A percentile compares a stretch with the other conserved stretches of the same genome.
Conservation (phyloP, 331 rosid species). For the Telfairia occidentalis region DNA sequence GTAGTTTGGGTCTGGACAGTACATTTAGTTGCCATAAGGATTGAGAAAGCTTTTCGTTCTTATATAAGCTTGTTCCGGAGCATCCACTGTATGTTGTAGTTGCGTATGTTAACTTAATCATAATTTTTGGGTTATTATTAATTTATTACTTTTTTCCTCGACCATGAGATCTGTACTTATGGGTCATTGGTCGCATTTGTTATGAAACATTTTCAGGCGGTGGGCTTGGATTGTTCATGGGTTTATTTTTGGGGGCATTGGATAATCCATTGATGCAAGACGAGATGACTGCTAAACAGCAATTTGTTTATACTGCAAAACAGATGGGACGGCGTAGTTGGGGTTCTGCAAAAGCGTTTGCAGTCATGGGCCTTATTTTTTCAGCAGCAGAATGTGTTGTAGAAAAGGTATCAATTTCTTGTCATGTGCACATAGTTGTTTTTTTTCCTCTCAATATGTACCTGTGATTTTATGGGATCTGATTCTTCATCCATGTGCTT, state of each 20-base stretch:
- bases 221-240: constrained; percentile 82
- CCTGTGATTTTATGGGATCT: constrained; percentile 6
- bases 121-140: neutral
- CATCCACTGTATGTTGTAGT: neutral
- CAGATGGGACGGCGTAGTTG: constrained; percentile 89
- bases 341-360: constrained; percentile 91
- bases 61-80: neutral
- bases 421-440: constrained; percentile 7
- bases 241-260: constrained; percentile 70
- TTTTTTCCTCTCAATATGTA: neutral
- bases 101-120: neutral
- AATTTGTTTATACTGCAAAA: constrained; percentile 62
- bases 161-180: neutral
- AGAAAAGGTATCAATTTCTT: constrained; percentile 46
- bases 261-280: constrained; percentile 71
- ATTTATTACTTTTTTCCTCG: neutral
- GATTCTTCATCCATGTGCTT: constrained; percentile 4
- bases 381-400: constrained; percentile 92
- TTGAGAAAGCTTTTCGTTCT: neutral
- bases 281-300: constrained; percentile 67
- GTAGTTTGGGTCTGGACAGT: neutral
- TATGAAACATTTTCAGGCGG: constrained; percentile 49
- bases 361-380: constrained; percentile 80
- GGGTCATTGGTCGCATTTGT: neutral
- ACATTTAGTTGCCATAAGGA: neutral